A percentile compares a stretch with the other conserved stretches of the same genome.
These are phyloP conservation scores for Glomus cerebriforme DNA, from an alignment of 192 early-diverging fungal species.

Conservation along the genomic window DNA sequence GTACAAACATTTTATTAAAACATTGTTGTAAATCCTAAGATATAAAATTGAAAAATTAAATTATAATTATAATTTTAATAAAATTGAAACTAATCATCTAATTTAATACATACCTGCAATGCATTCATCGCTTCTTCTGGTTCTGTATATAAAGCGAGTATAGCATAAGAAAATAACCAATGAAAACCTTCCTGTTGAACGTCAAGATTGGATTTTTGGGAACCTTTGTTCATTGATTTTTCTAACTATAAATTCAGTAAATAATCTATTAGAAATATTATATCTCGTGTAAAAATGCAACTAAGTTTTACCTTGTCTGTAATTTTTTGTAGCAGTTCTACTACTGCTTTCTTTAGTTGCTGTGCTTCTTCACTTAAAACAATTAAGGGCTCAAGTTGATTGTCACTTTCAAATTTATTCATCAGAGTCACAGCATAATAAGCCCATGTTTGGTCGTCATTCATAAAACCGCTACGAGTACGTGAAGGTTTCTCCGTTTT, in stretches of 20 bases:
- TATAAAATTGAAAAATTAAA: neutral
- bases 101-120: slow-evolving; percentile 14
- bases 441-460: slow-evolving; percentile 63
- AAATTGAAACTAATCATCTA: neutral
- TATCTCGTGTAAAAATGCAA: neutral
- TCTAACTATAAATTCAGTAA: neutral
- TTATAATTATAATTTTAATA: neutral
- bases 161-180: slow-evolving; percentile 66
- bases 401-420: slow-evolving; percentile 42
- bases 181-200: slow-evolving; percentile 55
- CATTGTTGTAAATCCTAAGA: slow-evolving; percentile 71
- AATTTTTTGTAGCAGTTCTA: slow-evolving; percentile 45
- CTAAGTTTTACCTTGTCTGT: slow-evolving; percentile 32
- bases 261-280: neutral
- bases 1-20: slow-evolving; percentile 64
- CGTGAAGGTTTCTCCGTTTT: neutral
- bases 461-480: slow-evolving; percentile 43
- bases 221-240: neutral
- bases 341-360: slow-evolving; percentile 42
- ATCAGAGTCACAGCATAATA: slow-evolving; percentile 53
- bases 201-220: slow-evolving; percentile 30
- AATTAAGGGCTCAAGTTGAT: slow-evolving; percentile 39
- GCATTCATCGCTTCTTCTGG: slow-evolving; percentile 52
- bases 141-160: slow-evolving; percentile 67
- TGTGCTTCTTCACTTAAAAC: slow-evolving; percentile 45